Evolutionary conservation across 768 basidiomycete genomes (phyloP), one percentile per base, ranked within the genome.

Genomic region (Agaricus bisporus): DNA sequence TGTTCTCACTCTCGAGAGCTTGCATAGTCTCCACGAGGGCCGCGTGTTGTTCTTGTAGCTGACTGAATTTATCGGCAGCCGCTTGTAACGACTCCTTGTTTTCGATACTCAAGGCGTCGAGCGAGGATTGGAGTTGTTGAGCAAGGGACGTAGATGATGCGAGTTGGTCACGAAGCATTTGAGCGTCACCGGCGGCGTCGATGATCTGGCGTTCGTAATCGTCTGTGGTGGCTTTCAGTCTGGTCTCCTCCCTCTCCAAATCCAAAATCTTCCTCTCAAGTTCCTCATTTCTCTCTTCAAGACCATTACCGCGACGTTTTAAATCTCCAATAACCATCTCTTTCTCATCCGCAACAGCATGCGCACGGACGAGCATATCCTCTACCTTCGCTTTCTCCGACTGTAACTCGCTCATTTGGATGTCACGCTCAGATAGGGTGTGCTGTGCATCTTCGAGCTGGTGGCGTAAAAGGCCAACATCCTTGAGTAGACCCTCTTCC

Each of bases 301-400:
- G 0, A 1, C 17, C 32, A 35, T 28, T 9, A 14, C 29, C 29
- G 10, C 18, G 41, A 17, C 11, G 28, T 17, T 43, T 8, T 28
- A 51, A 36, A 14, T 51, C 49, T 5, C 41, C 29, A 17, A 43
- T 35, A 18, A 43, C n/a, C 49, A 43, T 51, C n/a, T 51, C 49
- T 14, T 36, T 42, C 26, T 51, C 49, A 32, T 51, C 20, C n/a
- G 35, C 29, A 29, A n/a, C 17, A 17, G 29, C 49, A 8, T 42
- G 49, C 18, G 18, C 41, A 11, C 17, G 2, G 4, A 41, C 17
- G 17, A 51, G 49, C 26, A 41, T 18, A 10, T 29, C 32, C 11
- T 51, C 49, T 11, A 26, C 32, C 18, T 51, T 41, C 5, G 41
- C 20, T 41, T 22, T 42, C 5, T n/a, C 11, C 8, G 41, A 32